Percentiles rank a stretch among this genome's conserved stretches.
phyloP scores from a whole-genome alignment of 257 asterid genomes.

The Solanum sejunctum region DNA sequence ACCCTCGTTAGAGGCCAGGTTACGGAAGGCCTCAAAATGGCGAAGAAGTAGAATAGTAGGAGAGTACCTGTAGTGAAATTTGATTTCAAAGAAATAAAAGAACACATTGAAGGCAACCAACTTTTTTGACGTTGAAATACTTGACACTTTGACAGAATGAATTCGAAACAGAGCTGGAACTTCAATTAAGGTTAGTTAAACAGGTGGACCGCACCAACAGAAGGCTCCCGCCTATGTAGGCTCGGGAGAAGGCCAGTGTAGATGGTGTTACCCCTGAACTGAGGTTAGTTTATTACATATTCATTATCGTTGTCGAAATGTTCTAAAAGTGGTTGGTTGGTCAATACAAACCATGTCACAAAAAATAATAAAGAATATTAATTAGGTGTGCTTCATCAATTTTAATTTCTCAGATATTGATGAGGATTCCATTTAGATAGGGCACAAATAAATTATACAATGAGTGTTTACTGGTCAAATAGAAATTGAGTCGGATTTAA shows the following conservation, averaged over 20 bases:
- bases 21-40: slow-evolving; percentile 76
- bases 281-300: background rate
- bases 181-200: background rate
- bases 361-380: background rate
- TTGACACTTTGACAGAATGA: background rate
- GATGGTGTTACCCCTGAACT: background rate
- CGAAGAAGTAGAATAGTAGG: slow-evolving; percentile 91
- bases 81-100: background rate
- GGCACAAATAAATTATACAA: background rate
- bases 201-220: background rate
- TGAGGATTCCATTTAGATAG: background rate
- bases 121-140: background rate
- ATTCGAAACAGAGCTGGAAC: background rate
- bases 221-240: background rate
- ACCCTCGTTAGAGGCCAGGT: slow-evolving; percentile 61
- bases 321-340: background rate
- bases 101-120: background rate
- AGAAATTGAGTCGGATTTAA: background rate
- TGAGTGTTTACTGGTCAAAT: slow-evolving; percentile 5
- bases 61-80: slow-evolving; percentile 37
- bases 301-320: background rate
- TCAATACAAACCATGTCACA: background rate
- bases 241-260: background rate
- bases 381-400: background rate
- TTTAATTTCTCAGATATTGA: background rate